A percentile compares a stretch with the other conserved stretches of the same genome.
Evolutionary conservation across 495 filamentous ascomycete genomes (phyloP).

Genomic region (Lentithecium fluviatile): DNA sequence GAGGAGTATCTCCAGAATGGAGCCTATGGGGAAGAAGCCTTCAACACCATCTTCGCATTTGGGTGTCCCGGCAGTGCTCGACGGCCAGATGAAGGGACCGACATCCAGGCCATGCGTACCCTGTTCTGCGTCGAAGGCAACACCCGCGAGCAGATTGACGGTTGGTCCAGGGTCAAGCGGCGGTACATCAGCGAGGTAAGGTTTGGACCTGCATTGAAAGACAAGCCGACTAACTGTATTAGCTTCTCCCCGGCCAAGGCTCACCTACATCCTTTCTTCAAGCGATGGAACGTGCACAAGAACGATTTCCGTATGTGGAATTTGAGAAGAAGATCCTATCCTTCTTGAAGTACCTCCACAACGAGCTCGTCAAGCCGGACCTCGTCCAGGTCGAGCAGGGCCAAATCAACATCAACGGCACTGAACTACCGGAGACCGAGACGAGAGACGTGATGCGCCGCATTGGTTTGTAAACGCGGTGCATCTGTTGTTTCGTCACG

Average conservation of each 20-base stretch:
- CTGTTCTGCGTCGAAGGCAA: constrained; percentile 23
- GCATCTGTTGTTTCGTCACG: background rate
- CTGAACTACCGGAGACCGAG: constrained; percentile 35
- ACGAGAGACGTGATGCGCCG: constrained; percentile 35
- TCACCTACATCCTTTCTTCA: constrained; percentile 12
- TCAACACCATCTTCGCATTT: constrained; percentile 39
- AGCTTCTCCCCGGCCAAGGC: constrained; percentile 20
- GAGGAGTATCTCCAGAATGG: constrained; percentile 49
- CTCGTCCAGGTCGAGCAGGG: constrained; percentile 41
- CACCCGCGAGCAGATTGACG: constrained; percentile 21
- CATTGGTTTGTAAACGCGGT: constrained; percentile 15
- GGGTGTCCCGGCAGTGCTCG: constrained; percentile 21
- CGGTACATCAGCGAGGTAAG: constrained; percentile 30
- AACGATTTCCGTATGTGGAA: constrained; percentile 15
- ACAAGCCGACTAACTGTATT: background rate
- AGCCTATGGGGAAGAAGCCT: constrained; percentile 22
- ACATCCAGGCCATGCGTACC: constrained; percentile 31
- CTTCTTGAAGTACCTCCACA: constrained; percentile 35
- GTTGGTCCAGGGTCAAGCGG: constrained; percentile 33
- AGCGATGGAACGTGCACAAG: constrained; percentile 14
- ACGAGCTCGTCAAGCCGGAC: constrained; percentile 32
- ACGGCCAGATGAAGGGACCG: constrained; percentile 24
- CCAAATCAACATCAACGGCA: constrained; percentile 29
- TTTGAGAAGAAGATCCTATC: constrained; percentile 34
- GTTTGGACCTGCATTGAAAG: background rate